Conservation (phyloP, 768 basidiomycete genomes). For the Lentinus tigrinus region DNA sequence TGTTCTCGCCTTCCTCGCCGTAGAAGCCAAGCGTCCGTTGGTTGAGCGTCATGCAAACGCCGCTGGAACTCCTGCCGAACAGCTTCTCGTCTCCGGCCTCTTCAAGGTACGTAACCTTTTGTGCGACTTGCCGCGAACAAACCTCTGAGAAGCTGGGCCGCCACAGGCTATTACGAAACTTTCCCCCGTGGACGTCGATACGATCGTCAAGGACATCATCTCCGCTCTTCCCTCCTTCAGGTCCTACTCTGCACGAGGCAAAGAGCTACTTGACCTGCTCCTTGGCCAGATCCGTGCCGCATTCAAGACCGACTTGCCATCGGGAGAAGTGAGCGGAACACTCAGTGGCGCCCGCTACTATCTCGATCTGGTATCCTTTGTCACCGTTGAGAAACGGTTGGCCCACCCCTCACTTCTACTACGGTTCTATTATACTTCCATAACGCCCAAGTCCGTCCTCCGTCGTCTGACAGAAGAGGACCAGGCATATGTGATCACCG, state of each 20-base stretch:
- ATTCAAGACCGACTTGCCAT: conserved; percentile 31
- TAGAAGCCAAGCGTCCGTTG: conserved; percentile 48
- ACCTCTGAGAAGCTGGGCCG: not conserved
- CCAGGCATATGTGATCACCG: conserved; percentile 44
- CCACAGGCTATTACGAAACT: conserved; percentile 51
- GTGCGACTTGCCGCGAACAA: not conserved
- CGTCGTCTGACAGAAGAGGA: conserved; percentile 44
- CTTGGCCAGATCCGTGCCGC: conserved; percentile 35
- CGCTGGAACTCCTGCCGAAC: conserved; percentile 45
- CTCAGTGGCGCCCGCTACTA: conserved; percentile 41
- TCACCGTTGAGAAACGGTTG: conserved; percentile 41
- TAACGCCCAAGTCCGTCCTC: conserved; percentile 46
- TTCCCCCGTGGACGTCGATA: conserved; percentile 38
- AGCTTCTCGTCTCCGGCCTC: conserved; percentile 46
- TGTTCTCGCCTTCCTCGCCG: conserved; percentile 58
- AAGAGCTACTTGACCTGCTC: conserved; percentile 39
- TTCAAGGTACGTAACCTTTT: conserved; percentile 40
- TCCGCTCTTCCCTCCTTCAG: conserved; percentile 46
- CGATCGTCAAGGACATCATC: conserved; percentile 55
- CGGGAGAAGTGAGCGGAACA: conserved; percentile 28
- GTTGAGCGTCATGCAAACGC: conserved; percentile 43
- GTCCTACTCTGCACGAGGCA: conserved; percentile 34
- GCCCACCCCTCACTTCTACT: conserved; percentile 47
- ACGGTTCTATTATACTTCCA: conserved; percentile 47
- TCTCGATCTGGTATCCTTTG: conserved; percentile 44